Evolutionary conservation across 495 filamentous ascomycete species (phyloP), one percentile per base, ranked within the genome.

Genomic region (Saxispiralis lemnorum): DNA sequence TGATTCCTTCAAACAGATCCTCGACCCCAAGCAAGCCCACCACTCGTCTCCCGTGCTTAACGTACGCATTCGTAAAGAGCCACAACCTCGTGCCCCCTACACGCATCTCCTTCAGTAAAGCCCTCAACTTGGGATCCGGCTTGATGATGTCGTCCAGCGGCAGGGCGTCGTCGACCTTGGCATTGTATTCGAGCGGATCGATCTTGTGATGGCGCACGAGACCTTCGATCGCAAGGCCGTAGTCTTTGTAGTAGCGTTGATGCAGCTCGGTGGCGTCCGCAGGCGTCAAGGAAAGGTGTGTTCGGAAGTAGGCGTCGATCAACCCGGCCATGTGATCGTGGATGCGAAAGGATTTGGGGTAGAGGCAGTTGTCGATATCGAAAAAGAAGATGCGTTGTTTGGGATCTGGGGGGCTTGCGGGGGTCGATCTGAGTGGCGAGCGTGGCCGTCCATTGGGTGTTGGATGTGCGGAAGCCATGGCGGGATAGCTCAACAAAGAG

Each of bases 331-430:
- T 63, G 34, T 51, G 42, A 13, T 55, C 47, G 17, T 49, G 44
- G 1, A 63, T 52, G n/a, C 51, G 51, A 18, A 45, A 56, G 75
- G 73, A 76, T 56, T 71, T 76, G 1, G 75, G 72, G 48, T 81
- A 81, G 44, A 81, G 68, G 63, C 92, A 96, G 54, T 99, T 99
- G 70, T 99, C 92, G 58, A 99, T 95, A 55, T 99, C 92, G 50
- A 86, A 84, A 60, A 86, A 88, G 63, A 87, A 81, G 4, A 84
- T 33, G 9, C 42, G 35, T 17, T 40, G 17, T 7, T 31, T n/a
- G 1, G 31, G 17, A 5, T n/a, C 17, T 12, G 43, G 21, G 11
- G 14, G 7, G 34, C 9, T 28, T 9, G 24, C 4, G 24, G 24
- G 24, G 24, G 24, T 28, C 9, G 24, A 28, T 28, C 5, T 28